A percentile compares a stretch with the other conserved stretches of the same genome.
These are phyloP conservation scores for Solanum hybrid DNA, from an alignment of 305 asterid genomes.

Conservation along the genomic window DNA sequence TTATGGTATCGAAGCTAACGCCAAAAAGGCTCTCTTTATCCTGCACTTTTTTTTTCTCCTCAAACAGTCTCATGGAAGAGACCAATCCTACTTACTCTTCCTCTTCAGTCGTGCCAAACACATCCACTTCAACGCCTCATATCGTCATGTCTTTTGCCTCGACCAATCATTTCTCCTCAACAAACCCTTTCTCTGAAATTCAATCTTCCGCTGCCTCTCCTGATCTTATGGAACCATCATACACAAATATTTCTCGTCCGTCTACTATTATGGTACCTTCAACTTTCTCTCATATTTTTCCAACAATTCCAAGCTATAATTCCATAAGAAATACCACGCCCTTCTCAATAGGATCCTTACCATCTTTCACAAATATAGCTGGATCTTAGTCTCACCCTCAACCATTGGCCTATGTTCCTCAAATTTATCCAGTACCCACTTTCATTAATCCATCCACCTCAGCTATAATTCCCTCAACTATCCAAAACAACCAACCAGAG, in stretches of 20 bases:
- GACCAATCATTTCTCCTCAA: neutral
- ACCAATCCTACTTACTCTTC: neutral
- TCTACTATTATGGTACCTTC: neutral
- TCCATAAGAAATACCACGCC: neutral
- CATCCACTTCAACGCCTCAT: neutral
- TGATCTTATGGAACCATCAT: neutral
- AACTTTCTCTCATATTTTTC: neutral
- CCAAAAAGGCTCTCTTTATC: neutral
- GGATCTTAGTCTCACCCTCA: neutral
- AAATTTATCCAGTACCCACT: neutral
- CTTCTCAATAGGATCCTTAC: neutral
- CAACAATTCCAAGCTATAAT: neutral
- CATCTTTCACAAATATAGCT: neutral
- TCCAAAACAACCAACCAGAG: neutral
- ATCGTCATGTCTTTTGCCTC: neutral
- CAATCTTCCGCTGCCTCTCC: neutral
- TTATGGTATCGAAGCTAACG: neutral
- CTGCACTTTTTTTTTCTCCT: neutral
- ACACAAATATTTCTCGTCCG: neutral
- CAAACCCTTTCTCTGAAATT: neutral
- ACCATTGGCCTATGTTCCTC: neutral
- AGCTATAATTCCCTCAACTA: neutral
- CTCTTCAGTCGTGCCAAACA: neutral
- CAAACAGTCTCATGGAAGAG: neutral
- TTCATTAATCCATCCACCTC: neutral